Conservation (phyloP, 805 yeast genomes). For the Saturnispora galanensis region DNA sequence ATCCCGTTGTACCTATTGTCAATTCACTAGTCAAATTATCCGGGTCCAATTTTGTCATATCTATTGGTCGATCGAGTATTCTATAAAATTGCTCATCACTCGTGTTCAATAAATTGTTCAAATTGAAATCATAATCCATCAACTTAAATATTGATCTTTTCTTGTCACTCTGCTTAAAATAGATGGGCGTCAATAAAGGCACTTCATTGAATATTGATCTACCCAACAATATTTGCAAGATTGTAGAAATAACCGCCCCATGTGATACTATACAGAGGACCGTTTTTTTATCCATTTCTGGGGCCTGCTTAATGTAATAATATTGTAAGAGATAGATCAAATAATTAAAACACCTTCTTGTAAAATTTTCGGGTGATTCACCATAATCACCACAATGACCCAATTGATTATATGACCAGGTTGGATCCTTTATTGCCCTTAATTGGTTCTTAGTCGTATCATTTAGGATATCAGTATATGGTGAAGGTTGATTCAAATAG, state of each 20-base stretch:
- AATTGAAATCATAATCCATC: constrained; percentile 27
- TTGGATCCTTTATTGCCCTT: constrained; percentile 18
- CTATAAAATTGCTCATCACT: constrained; percentile 21
- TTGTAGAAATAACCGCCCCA: constrained; percentile 34
- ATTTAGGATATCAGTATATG: constrained; percentile 13
- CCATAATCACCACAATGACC: constrained; percentile 37
- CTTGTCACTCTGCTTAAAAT: constrained; percentile 21
- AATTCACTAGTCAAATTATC: constrained; percentile 20
- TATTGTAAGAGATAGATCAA: constrained; percentile 27
- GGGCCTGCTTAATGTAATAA: constrained; percentile 19
- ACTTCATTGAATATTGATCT: constrained; percentile 32
- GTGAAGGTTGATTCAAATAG: constrained; percentile 23
- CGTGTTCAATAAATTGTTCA: constrained; percentile 19
- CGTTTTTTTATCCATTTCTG: constrained; percentile 24
- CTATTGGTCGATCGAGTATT: constrained; percentile 19
- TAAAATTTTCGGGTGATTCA: constrained; percentile 30
- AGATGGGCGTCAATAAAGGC: constrained; percentile 29
- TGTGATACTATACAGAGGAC: constrained; percentile 31
- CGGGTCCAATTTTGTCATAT: constrained; percentile 20
- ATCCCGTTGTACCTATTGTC: constrained; percentile 17
- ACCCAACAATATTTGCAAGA: constrained; percentile 30
- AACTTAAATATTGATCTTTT: constrained; percentile 20
- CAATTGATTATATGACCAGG: constrained; percentile 27
- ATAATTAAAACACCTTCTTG: constrained; percentile 27
- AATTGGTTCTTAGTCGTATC: constrained; percentile 15